Conservation (phyloP, 2,329 filamentous ascomycete genomes). For the Zymoseptoria pseudotritici region DNA sequence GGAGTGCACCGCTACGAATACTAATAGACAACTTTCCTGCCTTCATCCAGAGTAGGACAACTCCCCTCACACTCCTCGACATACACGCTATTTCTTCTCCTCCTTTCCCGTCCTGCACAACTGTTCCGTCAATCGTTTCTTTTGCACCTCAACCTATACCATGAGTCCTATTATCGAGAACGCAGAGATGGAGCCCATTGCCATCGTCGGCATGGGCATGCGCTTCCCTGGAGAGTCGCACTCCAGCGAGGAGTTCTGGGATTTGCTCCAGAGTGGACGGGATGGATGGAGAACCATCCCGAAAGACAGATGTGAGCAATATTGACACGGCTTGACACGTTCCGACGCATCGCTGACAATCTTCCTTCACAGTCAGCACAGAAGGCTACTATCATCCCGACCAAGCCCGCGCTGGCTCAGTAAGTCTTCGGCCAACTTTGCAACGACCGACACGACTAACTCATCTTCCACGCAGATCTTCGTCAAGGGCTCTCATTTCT, state of each 20-base stretch:
- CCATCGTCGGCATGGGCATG: slow-evolving; percentile 14
- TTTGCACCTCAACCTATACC: background rate
- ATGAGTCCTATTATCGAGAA: background rate
- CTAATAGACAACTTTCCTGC: background rate
- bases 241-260: slow-evolving; percentile 2
- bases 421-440: background rate
- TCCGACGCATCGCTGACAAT: background rate
- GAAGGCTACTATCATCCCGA: slow-evolving; percentile 4
- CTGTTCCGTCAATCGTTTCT: background rate
- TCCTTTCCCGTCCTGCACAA: background rate
- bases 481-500: slow-evolving; percentile 1
- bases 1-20: background rate
- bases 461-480: background rate
- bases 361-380: background rate
- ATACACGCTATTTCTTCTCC: background rate
- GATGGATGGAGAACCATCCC: slow-evolving; percentile 1
- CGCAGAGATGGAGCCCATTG: slow-evolving; percentile 3
- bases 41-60: background rate
- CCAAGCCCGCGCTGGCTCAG: slow-evolving; percentile 1
- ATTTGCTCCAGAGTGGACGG: slow-evolving; percentile 1
- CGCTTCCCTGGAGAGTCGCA: slow-evolving; percentile 4
- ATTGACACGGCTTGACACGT: background rate
- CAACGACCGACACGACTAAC: background rate
- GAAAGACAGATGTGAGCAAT: slow-evolving; percentile 1
- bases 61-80: background rate